Conservation (phyloP, 1,139 yeast genomes). For the Pneumocystis sp. region DNA sequence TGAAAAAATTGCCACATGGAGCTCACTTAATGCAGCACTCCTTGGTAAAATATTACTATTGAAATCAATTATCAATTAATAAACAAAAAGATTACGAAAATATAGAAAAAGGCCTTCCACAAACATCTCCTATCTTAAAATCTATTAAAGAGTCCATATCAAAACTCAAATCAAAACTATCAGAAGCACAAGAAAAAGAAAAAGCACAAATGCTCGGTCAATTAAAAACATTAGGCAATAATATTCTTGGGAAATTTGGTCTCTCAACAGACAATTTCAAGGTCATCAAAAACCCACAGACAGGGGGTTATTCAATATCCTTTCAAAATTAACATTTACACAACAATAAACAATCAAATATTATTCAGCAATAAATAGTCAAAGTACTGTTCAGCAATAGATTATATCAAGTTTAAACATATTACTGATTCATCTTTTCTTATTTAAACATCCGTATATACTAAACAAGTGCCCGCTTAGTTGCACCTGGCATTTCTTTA, state of each 20-base stretch:
- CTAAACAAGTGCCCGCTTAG: conserved; percentile 1
- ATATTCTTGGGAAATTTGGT: background rate
- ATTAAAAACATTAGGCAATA: background rate
- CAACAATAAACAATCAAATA: background rate
- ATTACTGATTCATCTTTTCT: background rate
- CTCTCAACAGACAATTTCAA: background rate
- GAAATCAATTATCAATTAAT: background rate
- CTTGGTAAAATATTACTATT: background rate
- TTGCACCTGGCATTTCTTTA: background rate
- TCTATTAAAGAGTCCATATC: background rate
- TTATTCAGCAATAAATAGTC: background rate
- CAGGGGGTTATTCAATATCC: background rate
- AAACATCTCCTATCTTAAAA: background rate
- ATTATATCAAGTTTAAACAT: background rate
- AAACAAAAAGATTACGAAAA: background rate
- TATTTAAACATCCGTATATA: background rate
- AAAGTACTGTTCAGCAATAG: background rate
- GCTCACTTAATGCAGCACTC: background rate
- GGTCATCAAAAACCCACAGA: background rate
- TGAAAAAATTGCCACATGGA: background rate
- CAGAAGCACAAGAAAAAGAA: background rate
- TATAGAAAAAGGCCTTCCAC: background rate
- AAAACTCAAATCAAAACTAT: background rate
- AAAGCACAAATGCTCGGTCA: background rate
- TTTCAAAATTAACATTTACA: background rate